Evolutionary conservation across 192 early-diverging fungal species (phyloP).

Genomic region (Coemansia sp.): DNA sequence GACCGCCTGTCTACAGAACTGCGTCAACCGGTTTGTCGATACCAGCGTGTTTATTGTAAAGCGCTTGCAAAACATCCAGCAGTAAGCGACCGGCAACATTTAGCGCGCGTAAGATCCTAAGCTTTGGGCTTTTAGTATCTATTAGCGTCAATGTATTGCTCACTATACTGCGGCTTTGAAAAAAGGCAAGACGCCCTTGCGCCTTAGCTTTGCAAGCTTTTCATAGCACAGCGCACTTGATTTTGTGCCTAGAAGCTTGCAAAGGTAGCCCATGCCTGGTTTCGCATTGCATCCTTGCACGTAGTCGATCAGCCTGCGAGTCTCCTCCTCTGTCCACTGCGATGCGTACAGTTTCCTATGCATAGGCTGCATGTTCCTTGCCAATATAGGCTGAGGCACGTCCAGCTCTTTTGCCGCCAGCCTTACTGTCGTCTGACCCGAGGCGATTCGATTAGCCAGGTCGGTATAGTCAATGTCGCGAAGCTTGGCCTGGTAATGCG

Average conservation of each 20-base stretch:
- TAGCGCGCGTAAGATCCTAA: too few species aligned
- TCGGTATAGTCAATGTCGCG: background rate
- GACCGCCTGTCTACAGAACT: conserved; percentile 67
- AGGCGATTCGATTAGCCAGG: background rate
- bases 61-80: conserved; percentile 44
- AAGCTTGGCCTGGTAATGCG: background rate
- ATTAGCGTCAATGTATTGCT: background rate
- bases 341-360: background rate
- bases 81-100: conserved; percentile 4
- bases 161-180: background rate
- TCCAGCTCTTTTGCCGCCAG: background rate
- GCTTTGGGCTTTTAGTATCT: too few species aligned
- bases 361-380: background rate
- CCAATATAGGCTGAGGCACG: background rate
- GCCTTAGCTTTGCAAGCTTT: background rate
- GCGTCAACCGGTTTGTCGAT: conserved; percentile 74
- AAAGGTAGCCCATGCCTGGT: background rate
- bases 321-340: background rate
- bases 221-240: background rate
- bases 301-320: background rate
- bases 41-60: conserved; percentile 64
- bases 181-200: background rate
- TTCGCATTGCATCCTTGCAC: background rate
- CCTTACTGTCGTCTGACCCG: background rate
- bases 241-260: background rate